Conservation (phyloP, 108 stramenopile genomes). For the Stephanodiscus minutulus region DNA sequence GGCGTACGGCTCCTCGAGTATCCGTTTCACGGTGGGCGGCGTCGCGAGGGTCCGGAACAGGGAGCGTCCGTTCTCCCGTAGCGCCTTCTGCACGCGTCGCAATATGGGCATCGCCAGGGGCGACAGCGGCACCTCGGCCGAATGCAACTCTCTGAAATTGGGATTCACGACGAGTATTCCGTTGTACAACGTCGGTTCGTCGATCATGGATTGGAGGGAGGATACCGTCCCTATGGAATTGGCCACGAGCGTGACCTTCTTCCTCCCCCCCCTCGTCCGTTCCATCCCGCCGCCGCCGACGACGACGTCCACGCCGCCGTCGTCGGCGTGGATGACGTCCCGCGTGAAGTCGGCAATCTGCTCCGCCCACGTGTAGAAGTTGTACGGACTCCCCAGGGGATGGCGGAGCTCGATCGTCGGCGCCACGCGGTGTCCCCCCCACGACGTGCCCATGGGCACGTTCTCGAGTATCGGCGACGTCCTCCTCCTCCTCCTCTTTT, state of each 20-base stretch:
- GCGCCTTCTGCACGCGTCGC: constrained; percentile 60
- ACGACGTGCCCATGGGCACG: constrained; percentile 62
- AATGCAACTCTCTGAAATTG: constrained; percentile 90
- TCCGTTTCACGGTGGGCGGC: constrained; percentile 77
- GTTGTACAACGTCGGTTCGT: constrained; percentile 71
- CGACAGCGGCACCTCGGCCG: constrained; percentile 82
- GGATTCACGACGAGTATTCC: constrained; percentile 80
- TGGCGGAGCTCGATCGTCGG: constrained; percentile 67
- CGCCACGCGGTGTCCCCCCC: constrained; percentile 51
- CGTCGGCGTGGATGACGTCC: constrained; percentile 46
- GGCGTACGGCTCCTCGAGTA: constrained; percentile 89
- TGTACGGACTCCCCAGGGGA: constrained; percentile 76
- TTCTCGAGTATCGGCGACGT: constrained; percentile 42
- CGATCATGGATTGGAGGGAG: constrained; percentile 85
- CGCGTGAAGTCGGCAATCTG: constrained; percentile 73
- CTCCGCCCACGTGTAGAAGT: constrained; percentile 92
- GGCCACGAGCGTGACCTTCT: constrained; percentile 76
- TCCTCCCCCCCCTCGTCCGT: constrained; percentile 5
- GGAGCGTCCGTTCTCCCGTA: constrained; percentile 76
- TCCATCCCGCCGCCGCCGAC: no score
- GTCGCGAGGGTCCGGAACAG: constrained; percentile 86
- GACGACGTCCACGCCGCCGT: not conserved
- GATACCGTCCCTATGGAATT: constrained; percentile 93
- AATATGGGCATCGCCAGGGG: constrained; percentile 75
- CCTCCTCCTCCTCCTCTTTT: constrained; percentile 23